These are phyloP conservation scores for Jackrogersella multiformis DNA, from an alignment of 495 filamentous ascomycete genomes.

Conservation along the genomic window DNA sequence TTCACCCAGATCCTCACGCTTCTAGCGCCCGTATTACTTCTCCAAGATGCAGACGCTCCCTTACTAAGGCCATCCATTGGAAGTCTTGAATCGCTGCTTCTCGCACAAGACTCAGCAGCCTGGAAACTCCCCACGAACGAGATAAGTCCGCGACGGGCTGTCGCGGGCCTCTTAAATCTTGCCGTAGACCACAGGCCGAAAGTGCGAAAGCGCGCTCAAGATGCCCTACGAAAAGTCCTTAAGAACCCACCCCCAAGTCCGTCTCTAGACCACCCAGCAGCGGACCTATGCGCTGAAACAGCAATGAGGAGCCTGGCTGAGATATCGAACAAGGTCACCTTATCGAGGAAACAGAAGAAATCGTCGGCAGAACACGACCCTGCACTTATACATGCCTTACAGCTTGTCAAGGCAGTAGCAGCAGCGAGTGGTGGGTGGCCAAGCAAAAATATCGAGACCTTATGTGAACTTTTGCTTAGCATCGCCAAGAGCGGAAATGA, in stretches of 20 bases:
- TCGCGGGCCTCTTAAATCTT: constrained; percentile 84
- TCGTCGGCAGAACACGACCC: constrained; percentile 74
- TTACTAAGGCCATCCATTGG: constrained; percentile 90
- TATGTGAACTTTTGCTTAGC: constrained; percentile 87
- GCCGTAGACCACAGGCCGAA: constrained; percentile 91
- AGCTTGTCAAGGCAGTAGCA: constrained; percentile 88
- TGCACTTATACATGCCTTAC: constrained; percentile 85
- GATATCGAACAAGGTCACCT: constrained; percentile 66
- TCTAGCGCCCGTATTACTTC: constrained; percentile 82
- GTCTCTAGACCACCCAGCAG: constrained; percentile 88
- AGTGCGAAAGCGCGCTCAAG: constrained; percentile 92
- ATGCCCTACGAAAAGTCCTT: constrained; percentile 84
- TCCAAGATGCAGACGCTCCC: constrained; percentile 85
- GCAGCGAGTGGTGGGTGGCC: constrained; percentile 92
- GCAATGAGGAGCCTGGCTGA: constrained; percentile 79
- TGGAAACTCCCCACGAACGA: constrained; percentile 87
- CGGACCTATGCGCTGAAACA: constrained; percentile 94
- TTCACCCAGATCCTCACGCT: constrained; percentile 91
- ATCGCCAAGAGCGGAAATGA: constrained; percentile 90
- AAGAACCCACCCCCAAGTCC: constrained; percentile 86
- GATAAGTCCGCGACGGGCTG: constrained; percentile 86
- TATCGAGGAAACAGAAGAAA: constrained; percentile 74
- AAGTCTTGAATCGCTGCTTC: constrained; percentile 84
- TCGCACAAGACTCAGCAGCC: constrained; percentile 85
- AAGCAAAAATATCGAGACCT: constrained; percentile 89